Conservation (phyloP, 1,139 yeast species). For the Scheffersomyces cryptocercus region DNA sequence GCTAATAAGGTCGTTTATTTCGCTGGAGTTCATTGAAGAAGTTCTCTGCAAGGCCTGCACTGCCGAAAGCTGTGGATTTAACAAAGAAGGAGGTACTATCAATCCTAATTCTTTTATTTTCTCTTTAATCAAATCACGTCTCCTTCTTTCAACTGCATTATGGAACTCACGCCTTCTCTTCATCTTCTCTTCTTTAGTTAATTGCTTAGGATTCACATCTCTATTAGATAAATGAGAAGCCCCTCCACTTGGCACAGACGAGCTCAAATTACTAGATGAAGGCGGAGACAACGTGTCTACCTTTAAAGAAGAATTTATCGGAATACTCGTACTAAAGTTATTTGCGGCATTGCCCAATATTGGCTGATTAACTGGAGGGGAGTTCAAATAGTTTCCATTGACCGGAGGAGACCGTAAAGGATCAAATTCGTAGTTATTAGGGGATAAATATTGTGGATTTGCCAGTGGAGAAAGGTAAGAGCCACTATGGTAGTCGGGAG, state of each 20-base stretch:
- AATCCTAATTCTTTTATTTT: slow-evolving; percentile 71
- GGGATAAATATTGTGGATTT: slow-evolving; percentile 16
- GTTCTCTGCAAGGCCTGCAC: slow-evolving; percentile 49
- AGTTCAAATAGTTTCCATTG: slow-evolving; percentile 32
- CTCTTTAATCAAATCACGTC: slow-evolving; percentile 76
- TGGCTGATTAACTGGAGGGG: slow-evolving; percentile 31
- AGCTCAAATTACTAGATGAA: slow-evolving; percentile 20
- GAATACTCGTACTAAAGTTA: slow-evolving; percentile 33
- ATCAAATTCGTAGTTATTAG: slow-evolving; percentile 23
- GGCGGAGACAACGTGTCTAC: slow-evolving; percentile 28
- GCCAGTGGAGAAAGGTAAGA: slow-evolving; percentile 16
- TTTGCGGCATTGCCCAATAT: slow-evolving; percentile 12
- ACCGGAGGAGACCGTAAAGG: slow-evolving; percentile 32
- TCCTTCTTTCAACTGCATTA: slow-evolving; percentile 78
- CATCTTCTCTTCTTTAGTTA: slow-evolving; percentile 69
- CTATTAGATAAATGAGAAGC: slow-evolving; percentile 6
- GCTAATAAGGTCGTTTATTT: slow-evolving; percentile 38
- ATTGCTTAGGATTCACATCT: slow-evolving; percentile 33
- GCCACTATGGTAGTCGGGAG: slow-evolving; percentile 14
- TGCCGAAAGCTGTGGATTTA: slow-evolving; percentile 51
- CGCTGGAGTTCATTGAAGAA: slow-evolving; percentile 29
- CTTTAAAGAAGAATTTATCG: slow-evolving; percentile 21
- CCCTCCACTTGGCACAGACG: slow-evolving; percentile 26
- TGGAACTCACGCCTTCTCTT: slow-evolving; percentile 74
- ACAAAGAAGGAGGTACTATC: slow-evolving; percentile 69